These are phyloP conservation scores for Chlorella sp. DNA, from an alignment of 139 green algal species.

Conservation along the genomic window DNA sequence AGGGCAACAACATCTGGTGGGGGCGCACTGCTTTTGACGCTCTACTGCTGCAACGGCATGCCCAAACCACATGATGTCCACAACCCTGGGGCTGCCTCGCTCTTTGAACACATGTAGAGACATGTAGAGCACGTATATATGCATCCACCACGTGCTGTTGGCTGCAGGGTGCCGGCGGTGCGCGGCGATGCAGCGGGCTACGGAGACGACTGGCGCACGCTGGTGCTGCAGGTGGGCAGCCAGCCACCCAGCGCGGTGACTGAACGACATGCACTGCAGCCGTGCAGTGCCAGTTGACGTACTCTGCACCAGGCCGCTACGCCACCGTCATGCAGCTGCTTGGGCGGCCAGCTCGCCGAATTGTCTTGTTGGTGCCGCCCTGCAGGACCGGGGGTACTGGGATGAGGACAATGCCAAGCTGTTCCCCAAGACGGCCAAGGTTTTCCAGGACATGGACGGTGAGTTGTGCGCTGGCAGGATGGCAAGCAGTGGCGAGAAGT, in stretches of 20 bases:
- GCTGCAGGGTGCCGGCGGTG: slow-evolving; percentile 40
- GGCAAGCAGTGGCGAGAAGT: neutral
- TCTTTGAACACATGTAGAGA: no score
- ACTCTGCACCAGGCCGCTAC: neutral
- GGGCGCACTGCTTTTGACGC: no score
- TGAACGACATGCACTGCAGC: no score
- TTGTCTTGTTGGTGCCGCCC: neutral
- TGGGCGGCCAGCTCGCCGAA: neutral
- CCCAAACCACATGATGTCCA: no score
- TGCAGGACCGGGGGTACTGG: slow-evolving; percentile 49
- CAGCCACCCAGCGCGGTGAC: no score
- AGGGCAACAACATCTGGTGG: slow-evolving; percentile 42
- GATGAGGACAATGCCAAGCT: slow-evolving; percentile 41
- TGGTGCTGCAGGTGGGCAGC: slow-evolving; percentile 51
- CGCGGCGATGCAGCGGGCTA: slow-evolving; percentile 53
- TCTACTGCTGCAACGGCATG: no score
- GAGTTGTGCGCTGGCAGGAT: neutral
- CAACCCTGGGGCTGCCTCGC: no score
- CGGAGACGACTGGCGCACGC: slow-evolving; percentile 60
- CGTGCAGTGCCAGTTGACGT: no score
- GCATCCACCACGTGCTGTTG: no score
- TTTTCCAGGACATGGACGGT: slow-evolving; percentile 47
- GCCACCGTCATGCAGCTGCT: no score
- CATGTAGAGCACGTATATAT: no score
- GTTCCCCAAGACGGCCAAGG: slow-evolving; percentile 51